Percentiles rank a stretch among this genome's conserved stretches.
Evolutionary conservation across 495 filamentous ascomycete species (phyloP).

Genomic region (Penicillium taxi): DNA sequence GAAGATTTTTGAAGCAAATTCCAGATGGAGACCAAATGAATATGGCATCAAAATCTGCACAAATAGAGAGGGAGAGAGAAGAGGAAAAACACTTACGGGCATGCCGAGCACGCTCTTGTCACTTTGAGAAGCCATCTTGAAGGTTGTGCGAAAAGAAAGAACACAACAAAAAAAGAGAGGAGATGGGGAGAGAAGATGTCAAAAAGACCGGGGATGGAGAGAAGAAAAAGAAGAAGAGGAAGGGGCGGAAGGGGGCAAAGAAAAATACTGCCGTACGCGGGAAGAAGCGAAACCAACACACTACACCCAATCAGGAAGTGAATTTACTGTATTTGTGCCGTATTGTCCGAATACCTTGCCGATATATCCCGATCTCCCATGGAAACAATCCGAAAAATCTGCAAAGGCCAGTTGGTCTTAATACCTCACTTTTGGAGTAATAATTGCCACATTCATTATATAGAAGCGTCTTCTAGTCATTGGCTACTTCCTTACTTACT

Average conservation of each 20-base stretch:
- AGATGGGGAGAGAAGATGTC: conserved; percentile 39
- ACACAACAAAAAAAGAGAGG: conserved; percentile 35
- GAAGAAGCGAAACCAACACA: conserved; percentile 33
- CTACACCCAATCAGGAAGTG: conserved; percentile 27
- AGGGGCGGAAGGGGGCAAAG: conserved; percentile 32
- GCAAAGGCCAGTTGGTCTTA: no score
- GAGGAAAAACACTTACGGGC: conserved; percentile 44
- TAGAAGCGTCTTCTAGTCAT: no score
- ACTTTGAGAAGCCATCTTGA: conserved; percentile 43
- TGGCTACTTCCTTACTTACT: no score
- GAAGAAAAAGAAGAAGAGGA: conserved; percentile 25
- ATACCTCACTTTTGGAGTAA: no score
- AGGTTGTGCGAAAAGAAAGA: conserved; percentile 35
- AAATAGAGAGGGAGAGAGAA: background rate
- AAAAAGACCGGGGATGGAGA: conserved; percentile 35
- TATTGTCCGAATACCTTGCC: conserved; percentile 20
- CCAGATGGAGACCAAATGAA: no score
- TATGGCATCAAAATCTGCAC: no score
- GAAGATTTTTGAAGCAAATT: no score
- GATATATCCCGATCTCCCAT: conserved; percentile 39
- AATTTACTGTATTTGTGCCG: conserved; percentile 10
- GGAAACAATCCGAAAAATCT: conserved; percentile 13
- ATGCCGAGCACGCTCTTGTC: conserved; percentile 88
- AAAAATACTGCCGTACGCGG: conserved; percentile 40
- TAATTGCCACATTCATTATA: no score